Evolutionary conservation across 495 filamentous ascomycete species (phyloP).

Genomic region (Xylaria grammica): DNA sequence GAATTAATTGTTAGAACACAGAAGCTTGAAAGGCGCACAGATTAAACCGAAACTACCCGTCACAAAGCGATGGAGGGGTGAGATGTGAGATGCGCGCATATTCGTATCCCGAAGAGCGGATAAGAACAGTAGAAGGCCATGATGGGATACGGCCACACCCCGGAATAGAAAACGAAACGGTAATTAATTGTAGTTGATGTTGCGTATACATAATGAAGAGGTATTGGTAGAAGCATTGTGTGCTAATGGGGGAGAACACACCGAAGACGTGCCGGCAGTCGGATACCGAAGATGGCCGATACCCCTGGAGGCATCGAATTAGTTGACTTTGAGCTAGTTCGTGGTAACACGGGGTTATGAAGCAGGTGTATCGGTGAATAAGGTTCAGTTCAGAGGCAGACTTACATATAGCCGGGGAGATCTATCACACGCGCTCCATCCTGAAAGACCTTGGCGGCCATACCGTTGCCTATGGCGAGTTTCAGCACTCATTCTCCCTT

Average conservation of each 20-base stretch:
- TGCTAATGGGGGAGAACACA: slow-evolving; percentile 21
- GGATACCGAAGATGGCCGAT: slow-evolving; percentile 90
- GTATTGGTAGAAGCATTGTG: neutral
- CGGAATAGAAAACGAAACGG: too few relatives aligned
- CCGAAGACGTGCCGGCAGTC: slow-evolving; percentile 82
- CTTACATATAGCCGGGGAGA: slow-evolving; percentile 69
- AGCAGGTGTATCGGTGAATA: too few relatives aligned
- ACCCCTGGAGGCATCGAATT: slow-evolving; percentile 62
- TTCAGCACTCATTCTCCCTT: neutral
- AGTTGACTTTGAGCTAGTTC: neutral
- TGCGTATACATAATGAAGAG: neutral
- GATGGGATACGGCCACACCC: too few relatives aligned
- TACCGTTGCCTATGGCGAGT: slow-evolving; percentile 66
- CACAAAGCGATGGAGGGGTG: neutral
- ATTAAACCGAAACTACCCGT: neutral
- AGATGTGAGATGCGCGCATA: too few relatives aligned
- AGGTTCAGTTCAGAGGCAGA: neutral
- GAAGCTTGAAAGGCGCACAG: neutral
- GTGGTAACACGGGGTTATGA: neutral
- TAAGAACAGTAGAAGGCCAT: too few relatives aligned
- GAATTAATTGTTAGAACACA: neutral
- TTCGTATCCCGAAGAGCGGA: too few relatives aligned
- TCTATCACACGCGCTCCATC: slow-evolving; percentile 76
- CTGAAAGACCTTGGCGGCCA: slow-evolving; percentile 86
- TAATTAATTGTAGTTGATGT: neutral